phyloP scores from a whole-genome alignment of 2,329 filamentous ascomycete genomes.

The Sarocladium kiliense region DNA sequence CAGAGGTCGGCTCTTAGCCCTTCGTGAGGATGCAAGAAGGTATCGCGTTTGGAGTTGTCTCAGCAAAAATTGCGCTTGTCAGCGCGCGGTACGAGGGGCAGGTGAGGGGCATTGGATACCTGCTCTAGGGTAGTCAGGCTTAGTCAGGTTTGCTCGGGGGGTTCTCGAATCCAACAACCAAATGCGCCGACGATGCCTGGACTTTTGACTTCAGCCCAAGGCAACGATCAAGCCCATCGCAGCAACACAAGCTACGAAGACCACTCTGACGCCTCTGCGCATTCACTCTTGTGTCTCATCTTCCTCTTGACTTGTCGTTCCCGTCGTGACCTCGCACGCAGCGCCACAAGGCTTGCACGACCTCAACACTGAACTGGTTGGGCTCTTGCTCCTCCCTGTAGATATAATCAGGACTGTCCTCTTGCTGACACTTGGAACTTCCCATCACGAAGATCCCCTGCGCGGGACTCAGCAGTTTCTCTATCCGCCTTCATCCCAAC shows the following conservation, averaged over 20 bases:
- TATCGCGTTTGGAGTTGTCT: not conserved
- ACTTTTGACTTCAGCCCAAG: not conserved
- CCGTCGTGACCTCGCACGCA: not conserved
- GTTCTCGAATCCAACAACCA: not conserved
- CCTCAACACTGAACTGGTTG: slow-evolving; percentile 36
- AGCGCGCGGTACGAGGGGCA: not conserved
- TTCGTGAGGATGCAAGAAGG: not conserved
- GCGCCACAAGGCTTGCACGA: slow-evolving; percentile 2
- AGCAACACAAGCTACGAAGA: not conserved
- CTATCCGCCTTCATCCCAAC: slow-evolving; percentile 6
- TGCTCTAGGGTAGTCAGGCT: slow-evolving; percentile 2
- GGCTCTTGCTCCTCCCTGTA: slow-evolving; percentile 32
- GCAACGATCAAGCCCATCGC: not conserved
- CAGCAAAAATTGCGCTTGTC: not conserved
- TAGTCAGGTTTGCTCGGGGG: not conserved
- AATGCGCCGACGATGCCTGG: not conserved
- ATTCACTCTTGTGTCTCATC: not conserved
- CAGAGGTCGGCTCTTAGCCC: not conserved
- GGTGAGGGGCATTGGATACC: not conserved
- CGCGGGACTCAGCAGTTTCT: slow-evolving; percentile 11
- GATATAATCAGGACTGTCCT: slow-evolving; percentile 13
- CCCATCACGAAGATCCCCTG: slow-evolving; percentile 18
- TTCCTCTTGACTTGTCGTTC: not conserved
- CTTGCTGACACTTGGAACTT: slow-evolving; percentile 29
- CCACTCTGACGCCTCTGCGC: not conserved